Evolutionary conservation across 1,284 basidiomycete species (phyloP), one percentile per base, ranked within the genome.

Genomic region (Leucoagaricus sp.): DNA sequence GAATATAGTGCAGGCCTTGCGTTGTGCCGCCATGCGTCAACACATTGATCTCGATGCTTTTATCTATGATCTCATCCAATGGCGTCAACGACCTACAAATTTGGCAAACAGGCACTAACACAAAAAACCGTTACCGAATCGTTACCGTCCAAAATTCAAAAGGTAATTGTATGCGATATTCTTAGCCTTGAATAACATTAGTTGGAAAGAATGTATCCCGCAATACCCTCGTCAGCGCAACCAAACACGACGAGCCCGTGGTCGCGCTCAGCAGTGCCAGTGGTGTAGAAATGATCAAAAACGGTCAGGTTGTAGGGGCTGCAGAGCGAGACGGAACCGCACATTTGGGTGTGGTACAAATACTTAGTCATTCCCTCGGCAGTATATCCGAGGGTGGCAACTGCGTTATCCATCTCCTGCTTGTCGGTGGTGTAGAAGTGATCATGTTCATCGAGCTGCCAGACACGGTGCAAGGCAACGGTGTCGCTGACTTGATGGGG

Each of bases 391-490:
- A 49, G 21, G n/a, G 50, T 42, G 5, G 5, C 15, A 26, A 31
- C 38, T 7, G 47, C 47, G 31, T 34, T 49, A 19, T 23, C n/a
- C 45, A 28, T n/a, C 48, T 56, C 55, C 25, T 34, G 17, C 10
- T 12, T 5, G 40, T 49, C 25, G 40, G 55, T 34, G 9, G 55
- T 56, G 55, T 56, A 56, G 48, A 56, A 56, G 41, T 56, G 55
- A 28, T 56, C 55, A 4, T n/a, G 10, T 25, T 7, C 25, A 3
- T 13, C 5, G 12, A 12, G n/a, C 13, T 31, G 25, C 34, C 26
- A 55, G 33, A 34, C 23, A 12, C 55, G 47, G 40, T 50, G 50
- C 13, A 56, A 42, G 23, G 55, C 48, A 5, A 49, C 36, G 31
- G 53, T 49, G 13, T 36, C 31, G 21, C 7, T 4, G 13, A 40